phyloP scores from a whole-genome alignment of 2,329 filamentous ascomycete species.

The Pseudogymnoascus sp. region DNA sequence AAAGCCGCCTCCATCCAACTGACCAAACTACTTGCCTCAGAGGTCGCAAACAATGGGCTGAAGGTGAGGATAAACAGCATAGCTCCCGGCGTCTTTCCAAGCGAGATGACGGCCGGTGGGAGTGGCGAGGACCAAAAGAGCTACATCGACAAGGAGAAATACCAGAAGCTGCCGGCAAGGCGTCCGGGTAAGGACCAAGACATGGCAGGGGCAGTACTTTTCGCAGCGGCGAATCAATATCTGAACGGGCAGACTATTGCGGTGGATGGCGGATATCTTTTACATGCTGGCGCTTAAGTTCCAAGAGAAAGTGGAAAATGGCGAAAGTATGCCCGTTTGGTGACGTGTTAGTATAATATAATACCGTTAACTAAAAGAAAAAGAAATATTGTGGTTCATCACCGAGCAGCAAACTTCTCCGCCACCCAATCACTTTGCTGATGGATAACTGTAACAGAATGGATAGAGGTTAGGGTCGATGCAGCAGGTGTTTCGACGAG shows the following conservation, averaged over 20 bases:
- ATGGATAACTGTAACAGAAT: no score
- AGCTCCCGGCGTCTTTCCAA: constrained; percentile 49
- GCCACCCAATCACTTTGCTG: no score
- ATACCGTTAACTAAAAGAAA: no score
- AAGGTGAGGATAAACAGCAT: constrained; percentile 52
- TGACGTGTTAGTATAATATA: no score
- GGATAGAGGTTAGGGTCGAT: no score
- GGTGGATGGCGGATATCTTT: constrained; percentile 47
- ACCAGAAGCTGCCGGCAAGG: constrained; percentile 40
- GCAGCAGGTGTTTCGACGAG: no score
- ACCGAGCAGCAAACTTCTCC: no score
- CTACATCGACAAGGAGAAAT: constrained; percentile 44
- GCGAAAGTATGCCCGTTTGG: neutral
- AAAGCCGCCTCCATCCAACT: constrained; percentile 47
- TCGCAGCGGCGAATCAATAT: constrained; percentile 38
- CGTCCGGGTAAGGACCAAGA: constrained; percentile 50
- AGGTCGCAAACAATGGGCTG: constrained; percentile 40
- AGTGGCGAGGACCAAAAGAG: constrained; percentile 46
- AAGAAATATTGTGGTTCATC: no score
- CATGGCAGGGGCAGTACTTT: constrained; percentile 50
- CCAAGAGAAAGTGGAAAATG: neutral
- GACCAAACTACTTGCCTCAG: constrained; percentile 46
- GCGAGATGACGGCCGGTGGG: constrained; percentile 47
- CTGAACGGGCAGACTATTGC: constrained; percentile 34
- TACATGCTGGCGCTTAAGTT: constrained; percentile 28